Percentiles rank a stretch among this genome's conserved stretches.
Evolutionary conservation across 306 rosid species (phyloP).

Genomic region (Vicia sativa): DNA sequence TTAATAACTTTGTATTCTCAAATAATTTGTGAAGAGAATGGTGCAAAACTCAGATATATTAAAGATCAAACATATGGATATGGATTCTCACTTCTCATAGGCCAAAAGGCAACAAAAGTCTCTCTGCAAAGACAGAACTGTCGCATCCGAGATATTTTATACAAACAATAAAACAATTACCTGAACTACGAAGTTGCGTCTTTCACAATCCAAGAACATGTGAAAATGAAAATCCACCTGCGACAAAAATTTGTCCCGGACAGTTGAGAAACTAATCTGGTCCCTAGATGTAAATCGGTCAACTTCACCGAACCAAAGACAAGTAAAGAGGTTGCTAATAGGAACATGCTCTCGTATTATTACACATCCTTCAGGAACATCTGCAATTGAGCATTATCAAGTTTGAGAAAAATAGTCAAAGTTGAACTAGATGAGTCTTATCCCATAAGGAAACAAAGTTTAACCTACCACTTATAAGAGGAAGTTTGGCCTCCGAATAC

Average conservation of each 20-base stretch:
- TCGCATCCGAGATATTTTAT: constrained; percentile 15
- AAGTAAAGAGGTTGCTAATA: constrained; percentile 84
- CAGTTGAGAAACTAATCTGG: constrained; percentile 85
- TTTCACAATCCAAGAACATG: constrained; percentile 93
- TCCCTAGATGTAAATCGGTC: constrained; percentile 97
- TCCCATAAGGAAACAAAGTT: constrained; percentile 35
- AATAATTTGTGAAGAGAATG: not conserved
- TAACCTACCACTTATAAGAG: constrained; percentile 85
- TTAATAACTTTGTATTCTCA: not conserved
- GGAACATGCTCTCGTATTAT: constrained; percentile 87
- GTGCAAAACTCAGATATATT: not conserved
- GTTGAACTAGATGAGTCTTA: constrained; percentile 20
- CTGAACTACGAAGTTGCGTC: constrained; percentile 93
- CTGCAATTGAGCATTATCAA: constrained; percentile 52
- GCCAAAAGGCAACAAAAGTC: constrained; percentile 16
- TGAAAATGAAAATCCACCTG: constrained; percentile 71
- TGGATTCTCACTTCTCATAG: not conserved
- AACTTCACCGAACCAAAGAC: constrained; percentile 98
- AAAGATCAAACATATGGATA: not conserved
- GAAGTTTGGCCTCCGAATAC: constrained; percentile 83
- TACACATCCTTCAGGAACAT: constrained; percentile 99
- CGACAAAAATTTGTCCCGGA: constrained; percentile 67
- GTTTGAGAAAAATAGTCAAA: constrained; percentile 38
- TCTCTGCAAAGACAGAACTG: constrained; percentile 1
- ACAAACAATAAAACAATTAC: constrained; percentile 45